phyloP scores from a whole-genome alignment of 257 asterid species.

The Rauvolfia tetraphylla region DNA sequence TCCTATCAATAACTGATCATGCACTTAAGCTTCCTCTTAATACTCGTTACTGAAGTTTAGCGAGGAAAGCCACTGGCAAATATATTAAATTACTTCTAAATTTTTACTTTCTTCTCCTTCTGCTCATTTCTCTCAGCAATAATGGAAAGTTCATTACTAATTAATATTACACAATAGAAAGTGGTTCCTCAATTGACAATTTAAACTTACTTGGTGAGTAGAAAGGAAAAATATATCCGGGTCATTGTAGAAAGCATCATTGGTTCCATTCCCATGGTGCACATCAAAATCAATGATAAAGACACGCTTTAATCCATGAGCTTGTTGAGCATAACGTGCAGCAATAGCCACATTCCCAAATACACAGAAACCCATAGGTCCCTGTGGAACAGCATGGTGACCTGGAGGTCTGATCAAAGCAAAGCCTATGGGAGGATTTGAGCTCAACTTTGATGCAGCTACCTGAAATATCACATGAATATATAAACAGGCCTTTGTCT shows the following conservation, averaged over 20 bases:
- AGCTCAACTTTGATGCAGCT: constrained; percentile 62
- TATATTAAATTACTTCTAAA: neutral
- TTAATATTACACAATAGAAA: neutral
- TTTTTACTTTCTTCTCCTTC: neutral
- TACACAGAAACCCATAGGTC: constrained; percentile 98
- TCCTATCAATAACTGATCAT: no score
- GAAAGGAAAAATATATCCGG: constrained; percentile 90
- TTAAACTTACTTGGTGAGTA: constrained; percentile 81
- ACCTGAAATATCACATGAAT: constrained; percentile 45
- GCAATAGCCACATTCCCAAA: constrained; percentile 91
- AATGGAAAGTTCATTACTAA: no score
- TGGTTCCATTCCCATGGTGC: constrained; percentile 99
- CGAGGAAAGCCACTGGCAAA: neutral
- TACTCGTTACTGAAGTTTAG: neutral
- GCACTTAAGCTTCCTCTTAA: neutral
- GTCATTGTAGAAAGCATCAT: constrained; percentile 86
- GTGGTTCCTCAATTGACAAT: constrained; percentile 9
- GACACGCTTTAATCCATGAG: constrained; percentile 82
- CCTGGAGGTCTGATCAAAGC: constrained; percentile 96
- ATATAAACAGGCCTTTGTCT: constrained; percentile 1
- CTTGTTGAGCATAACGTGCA: constrained; percentile 90
- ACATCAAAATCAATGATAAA: constrained; percentile 94
- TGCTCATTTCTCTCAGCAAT: neutral
- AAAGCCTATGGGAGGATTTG: constrained; percentile 82
- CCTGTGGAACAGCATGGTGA: constrained; percentile 92